Percentiles rank a stretch among this genome's conserved stretches.
These are phyloP conservation scores for Paecilomyces niveus DNA, from an alignment of 2,329 filamentous ascomycete genomes.

Conservation along the genomic window DNA sequence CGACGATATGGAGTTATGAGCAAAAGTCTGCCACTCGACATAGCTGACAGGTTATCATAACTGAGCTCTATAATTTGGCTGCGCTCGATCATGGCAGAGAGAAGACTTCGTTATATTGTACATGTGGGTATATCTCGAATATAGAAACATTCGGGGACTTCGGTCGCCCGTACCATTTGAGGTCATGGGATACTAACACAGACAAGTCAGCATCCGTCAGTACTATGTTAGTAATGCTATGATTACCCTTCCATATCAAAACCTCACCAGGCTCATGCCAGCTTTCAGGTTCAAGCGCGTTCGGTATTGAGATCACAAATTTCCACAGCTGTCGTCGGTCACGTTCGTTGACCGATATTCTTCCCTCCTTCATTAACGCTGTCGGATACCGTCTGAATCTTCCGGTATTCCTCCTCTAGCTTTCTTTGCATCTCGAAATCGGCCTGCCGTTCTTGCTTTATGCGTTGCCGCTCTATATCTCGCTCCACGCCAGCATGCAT, in stretches of 20 bases:
- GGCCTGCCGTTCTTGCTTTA: conserved; percentile 83
- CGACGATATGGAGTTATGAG: not conserved
- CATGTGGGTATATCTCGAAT: not conserved
- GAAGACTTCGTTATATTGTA: conserved; percentile 2
- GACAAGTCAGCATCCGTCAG: not conserved
- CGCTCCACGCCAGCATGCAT: conserved; percentile 95
- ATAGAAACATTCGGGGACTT: conserved; percentile 1
- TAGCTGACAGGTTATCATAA: not conserved
- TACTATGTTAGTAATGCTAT: not conserved
- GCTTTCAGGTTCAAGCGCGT: not conserved
- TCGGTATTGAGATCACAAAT: not conserved
- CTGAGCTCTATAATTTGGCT: not conserved
- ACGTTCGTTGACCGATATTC: conserved; percentile 16
- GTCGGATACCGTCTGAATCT: conserved; percentile 70
- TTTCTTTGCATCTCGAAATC: conserved; percentile 89
- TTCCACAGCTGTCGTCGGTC: conserved; percentile 2
- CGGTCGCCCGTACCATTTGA: not conserved
- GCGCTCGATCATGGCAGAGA: not conserved
- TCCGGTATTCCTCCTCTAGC: conserved; percentile 83
- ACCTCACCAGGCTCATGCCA: not conserved
- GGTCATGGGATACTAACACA: not conserved
- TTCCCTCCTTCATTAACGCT: conserved; percentile 22
- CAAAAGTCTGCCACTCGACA: not conserved
- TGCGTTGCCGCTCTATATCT: conserved; percentile 85
- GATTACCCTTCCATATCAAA: not conserved